Conservation (phyloP, 345 rosid genomes). For the Cardamine occulta region DNA sequence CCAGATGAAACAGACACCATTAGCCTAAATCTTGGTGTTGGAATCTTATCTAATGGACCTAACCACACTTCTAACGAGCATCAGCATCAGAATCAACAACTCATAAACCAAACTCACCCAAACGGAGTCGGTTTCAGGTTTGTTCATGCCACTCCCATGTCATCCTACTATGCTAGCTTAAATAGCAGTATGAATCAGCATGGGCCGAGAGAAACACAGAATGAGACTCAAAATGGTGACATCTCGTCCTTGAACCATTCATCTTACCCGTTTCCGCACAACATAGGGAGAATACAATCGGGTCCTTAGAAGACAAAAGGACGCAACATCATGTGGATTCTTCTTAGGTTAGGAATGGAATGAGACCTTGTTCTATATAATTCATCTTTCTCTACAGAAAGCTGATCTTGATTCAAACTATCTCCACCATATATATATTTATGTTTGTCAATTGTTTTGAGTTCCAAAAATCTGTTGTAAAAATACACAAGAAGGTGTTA, state of each 20-base stretch:
- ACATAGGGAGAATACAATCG: slow-evolving; percentile 70
- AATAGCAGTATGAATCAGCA: slow-evolving; percentile 61
- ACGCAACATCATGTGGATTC: slow-evolving; percentile 12
- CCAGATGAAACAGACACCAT: slow-evolving; percentile 63
- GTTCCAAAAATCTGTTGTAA: slow-evolving; percentile 24
- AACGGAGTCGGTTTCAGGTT: slow-evolving; percentile 57
- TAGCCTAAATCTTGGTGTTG: slow-evolving; percentile 97
- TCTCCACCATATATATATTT: slow-evolving; percentile 28
- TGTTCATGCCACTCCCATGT: slow-evolving; percentile 53
- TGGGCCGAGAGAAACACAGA: slow-evolving; percentile 57
- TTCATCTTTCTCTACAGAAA: slow-evolving; percentile 24
- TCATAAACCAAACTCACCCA: slow-evolving; percentile 49
- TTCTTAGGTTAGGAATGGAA: slow-evolving; percentile 35
- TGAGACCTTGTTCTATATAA: slow-evolving; percentile 27
- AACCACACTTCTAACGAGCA: slow-evolving; percentile 57
- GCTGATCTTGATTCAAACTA: slow-evolving; percentile 24
- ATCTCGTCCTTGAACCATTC: slow-evolving; percentile 61
- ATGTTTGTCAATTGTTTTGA: slow-evolving; percentile 19
- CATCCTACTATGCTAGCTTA: slow-evolving; percentile 60
- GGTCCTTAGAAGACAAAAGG: slow-evolving; percentile 60
- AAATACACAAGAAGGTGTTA: slow-evolving; percentile 27
- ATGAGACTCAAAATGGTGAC: slow-evolving; percentile 52
- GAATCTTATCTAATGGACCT: slow-evolving; percentile 57
- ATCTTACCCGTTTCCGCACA: slow-evolving; percentile 74
- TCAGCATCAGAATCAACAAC: slow-evolving; percentile 53